Conservation (phyloP, 2,329 filamentous ascomycete species). For the Microsporum canis region DNA sequence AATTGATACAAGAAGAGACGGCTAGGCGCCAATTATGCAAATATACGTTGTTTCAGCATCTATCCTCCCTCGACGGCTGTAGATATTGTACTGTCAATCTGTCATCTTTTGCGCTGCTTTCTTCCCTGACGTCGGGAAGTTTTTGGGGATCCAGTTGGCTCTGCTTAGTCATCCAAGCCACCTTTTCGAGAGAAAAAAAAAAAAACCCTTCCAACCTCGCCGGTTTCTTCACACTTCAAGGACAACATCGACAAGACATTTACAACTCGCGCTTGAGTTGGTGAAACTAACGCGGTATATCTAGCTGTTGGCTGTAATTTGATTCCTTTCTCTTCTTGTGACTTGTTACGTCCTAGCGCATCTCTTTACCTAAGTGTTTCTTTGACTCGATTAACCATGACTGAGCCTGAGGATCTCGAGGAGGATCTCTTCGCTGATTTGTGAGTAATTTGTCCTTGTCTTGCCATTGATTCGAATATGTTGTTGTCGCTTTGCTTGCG, state of each 20-base stretch:
- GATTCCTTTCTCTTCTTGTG: neutral
- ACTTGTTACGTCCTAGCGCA: no score
- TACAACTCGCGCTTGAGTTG: neutral
- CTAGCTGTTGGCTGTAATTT: neutral
- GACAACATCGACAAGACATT: constrained; percentile 7
- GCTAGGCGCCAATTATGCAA: neutral
- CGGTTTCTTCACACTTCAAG: constrained; percentile 8
- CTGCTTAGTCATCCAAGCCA: constrained; percentile 14
- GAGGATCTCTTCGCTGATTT: constrained; percentile 94
- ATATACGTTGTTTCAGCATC: neutral
- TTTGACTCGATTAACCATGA: constrained; percentile 44
- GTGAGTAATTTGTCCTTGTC: constrained; percentile 44
- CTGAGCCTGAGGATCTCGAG: constrained; percentile 70
- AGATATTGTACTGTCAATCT: neutral
- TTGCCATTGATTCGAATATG: neutral
- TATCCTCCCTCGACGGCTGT: neutral
- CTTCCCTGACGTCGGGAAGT: neutral
- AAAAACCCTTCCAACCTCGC: neutral
- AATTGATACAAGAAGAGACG: neutral
- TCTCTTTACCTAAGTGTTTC: neutral
- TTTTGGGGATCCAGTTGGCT: neutral
- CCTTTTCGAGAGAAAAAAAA: neutral
- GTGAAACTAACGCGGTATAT: neutral
- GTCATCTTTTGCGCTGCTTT: neutral
- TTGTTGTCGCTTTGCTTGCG: neutral